These are phyloP conservation scores for Pseudogymnoascus sp. DNA, from an alignment of 2,329 filamentous ascomycete species.

Conservation along the genomic window DNA sequence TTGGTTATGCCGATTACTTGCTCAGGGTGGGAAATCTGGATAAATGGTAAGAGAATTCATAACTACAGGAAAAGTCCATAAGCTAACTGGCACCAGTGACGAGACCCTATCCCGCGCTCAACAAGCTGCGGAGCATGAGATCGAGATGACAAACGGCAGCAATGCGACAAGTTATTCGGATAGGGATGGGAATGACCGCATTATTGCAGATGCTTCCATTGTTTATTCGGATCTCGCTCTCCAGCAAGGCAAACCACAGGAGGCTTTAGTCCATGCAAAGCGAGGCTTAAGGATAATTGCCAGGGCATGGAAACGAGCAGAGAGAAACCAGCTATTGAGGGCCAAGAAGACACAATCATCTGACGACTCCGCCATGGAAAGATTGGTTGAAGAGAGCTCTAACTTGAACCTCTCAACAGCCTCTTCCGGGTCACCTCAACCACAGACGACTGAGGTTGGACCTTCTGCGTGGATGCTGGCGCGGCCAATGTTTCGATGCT, in stretches of 20 bases:
- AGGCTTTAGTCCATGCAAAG: constrained; percentile 50
- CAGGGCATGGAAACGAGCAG: constrained; percentile 32
- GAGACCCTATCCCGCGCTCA: constrained; percentile 24
- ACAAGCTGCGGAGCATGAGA: constrained; percentile 22
- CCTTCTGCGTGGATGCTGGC: constrained; percentile 76
- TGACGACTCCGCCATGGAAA: constrained; percentile 21
- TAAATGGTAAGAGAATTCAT: constrained; percentile 41
- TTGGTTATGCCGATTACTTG: constrained; percentile 68
- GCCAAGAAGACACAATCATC: constrained; percentile 10
- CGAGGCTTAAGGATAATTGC: constrained; percentile 44
- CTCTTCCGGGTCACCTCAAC: constrained; percentile 35
- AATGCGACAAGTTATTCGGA: constrained; percentile 15
- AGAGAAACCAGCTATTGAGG: constrained; percentile 10
- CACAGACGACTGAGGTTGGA: constrained; percentile 33
- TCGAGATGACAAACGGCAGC: constrained; percentile 16
- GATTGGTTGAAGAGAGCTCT: constrained; percentile 27
- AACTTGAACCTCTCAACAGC: constrained; percentile 29
- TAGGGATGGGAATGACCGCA: constrained; percentile 21
- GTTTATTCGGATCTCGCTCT: constrained; percentile 30
- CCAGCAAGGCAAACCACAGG: constrained; percentile 45
- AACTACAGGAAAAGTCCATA: background rate
- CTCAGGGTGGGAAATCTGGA: constrained; percentile 58
- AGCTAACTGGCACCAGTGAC: constrained; percentile 23
- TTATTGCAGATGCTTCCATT: constrained; percentile 31
- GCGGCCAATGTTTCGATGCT: constrained; percentile 60